Base-by-base conservation (phyloP, 2,329 filamentous ascomycete genomes). In the Rugonectria rugulosa region DNA sequence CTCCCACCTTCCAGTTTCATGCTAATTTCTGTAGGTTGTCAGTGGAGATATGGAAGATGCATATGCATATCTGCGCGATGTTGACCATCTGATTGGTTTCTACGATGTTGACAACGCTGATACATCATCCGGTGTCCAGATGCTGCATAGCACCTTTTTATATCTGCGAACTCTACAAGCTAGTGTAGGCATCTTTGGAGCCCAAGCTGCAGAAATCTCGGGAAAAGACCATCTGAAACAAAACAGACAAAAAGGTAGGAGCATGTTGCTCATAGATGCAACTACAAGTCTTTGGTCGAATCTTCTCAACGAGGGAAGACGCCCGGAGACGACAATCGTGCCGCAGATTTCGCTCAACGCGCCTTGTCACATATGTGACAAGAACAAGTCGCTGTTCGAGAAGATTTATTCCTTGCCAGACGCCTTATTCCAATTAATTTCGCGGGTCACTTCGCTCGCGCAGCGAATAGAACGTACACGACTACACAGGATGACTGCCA, bases 41-140 rank as follows among this genome's bases (percentile, higher is more conserved):
- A 55, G 43, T n/a, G 52, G 52, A 17, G 43, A 49, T 19, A 47
- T 48, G 44, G 44, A 55, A 24, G 52, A 55, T 21, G 45, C 49
- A 9, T 52, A 52, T 32, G 49, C 49, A 31, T 52, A 52, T 27
- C 15, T 52, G 6, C 41, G 42, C 6, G 49, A 45, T 6, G 43
- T 52, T 9, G 49, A 52, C 19, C 49, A 52, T 14, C 34, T 52
- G 10, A 52, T 52, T 6, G 41, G 41, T 15, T 34, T 52, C 41
- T 52, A 52, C 41, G 49, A 37, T 8, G 41, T 38, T 14, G 41
- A 38, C 14, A 34, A 45, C 11, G 45, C 31, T 14, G 19, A 44
- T n/a, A 45, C 36, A 2, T 52, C 49, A 5, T 24, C 32, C 2
- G 42, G 41, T 2, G 38, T 45, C 2, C 32, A 41, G 12, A 52